Percentiles rank a stretch among this genome's conserved stretches.
Conservation (phyloP, 306 rosid species). For the Trifolium dubium region DNA sequence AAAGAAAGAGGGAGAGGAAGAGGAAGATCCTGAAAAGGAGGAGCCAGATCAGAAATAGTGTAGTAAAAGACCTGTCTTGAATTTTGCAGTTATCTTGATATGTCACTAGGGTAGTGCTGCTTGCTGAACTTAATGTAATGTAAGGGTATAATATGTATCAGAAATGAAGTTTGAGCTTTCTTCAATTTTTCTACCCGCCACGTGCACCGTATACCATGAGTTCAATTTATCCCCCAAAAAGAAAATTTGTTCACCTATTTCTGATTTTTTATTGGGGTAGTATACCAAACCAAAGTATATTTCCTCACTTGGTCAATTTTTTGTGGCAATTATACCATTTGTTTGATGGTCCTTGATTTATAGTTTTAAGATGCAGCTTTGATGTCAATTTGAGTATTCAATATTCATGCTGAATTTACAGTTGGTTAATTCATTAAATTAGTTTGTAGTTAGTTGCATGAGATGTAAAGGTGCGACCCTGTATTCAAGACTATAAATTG, state of each 20-base stretch:
- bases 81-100: slow-evolving; percentile 30
- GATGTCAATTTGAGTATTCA: neutral
- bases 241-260: slow-evolving; percentile 5
- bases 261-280: slow-evolving; percentile 14
- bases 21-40: slow-evolving; percentile 56
- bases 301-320: neutral
- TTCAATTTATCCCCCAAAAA: neutral
- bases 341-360: slow-evolving; percentile 10
- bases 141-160: slow-evolving; percentile 13
- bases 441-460: neutral
- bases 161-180: slow-evolving; percentile 25
- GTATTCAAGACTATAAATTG: neutral
- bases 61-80: slow-evolving; percentile 33
- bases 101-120: slow-evolving; percentile 13
- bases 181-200: slow-evolving; percentile 15
- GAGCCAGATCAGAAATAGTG: slow-evolving; percentile 39
- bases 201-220: neutral
- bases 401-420: neutral
- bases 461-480: neutral
- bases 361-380: slow-evolving; percentile 5
- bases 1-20: slow-evolving; percentile 53
- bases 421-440: neutral
- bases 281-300: neutral
- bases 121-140: slow-evolving; percentile 21
- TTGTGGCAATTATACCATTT: neutral